A percentile compares a stretch with the other conserved stretches of the same genome.
phyloP scores from a whole-genome alignment of 805 yeast species.

The Hermanozyma aechmeae region DNA sequence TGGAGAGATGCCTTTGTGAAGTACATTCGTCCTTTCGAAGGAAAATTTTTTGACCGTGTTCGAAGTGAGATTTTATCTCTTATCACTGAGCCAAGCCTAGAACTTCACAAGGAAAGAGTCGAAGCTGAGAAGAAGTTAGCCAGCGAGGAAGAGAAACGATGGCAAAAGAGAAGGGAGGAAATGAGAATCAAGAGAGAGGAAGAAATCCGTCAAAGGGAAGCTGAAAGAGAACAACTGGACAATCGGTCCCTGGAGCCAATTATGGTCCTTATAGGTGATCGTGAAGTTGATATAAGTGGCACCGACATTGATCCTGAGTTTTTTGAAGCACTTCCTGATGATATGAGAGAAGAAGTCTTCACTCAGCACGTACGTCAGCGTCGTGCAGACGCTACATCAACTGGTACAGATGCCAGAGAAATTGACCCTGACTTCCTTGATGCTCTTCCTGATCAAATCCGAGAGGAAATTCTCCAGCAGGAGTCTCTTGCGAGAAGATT shows the following conservation, averaged over 20 bases:
- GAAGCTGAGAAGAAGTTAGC: slow-evolving; percentile 27
- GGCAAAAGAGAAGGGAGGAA: not conserved
- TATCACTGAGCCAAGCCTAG: slow-evolving; percentile 41
- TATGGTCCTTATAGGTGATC: slow-evolving; percentile 64
- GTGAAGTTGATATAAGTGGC: slow-evolving; percentile 77
- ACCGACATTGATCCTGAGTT: slow-evolving; percentile 91
- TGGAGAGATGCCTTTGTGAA: slow-evolving; percentile 51
- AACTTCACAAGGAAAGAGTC: slow-evolving; percentile 20
- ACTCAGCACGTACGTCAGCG: slow-evolving; percentile 76
- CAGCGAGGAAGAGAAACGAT: slow-evolving; percentile 6
- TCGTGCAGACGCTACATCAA: slow-evolving; percentile 44
- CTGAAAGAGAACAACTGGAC: slow-evolving; percentile 1
- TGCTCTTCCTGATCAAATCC: slow-evolving; percentile 63
- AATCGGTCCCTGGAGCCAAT: slow-evolving; percentile 36
- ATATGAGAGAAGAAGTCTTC: slow-evolving; percentile 86
- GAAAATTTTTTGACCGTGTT: slow-evolving; percentile 1
- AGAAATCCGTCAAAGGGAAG: slow-evolving; percentile 15
- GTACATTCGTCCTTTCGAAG: slow-evolving; percentile 2
- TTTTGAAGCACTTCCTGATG: slow-evolving; percentile 82
- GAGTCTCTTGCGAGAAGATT: slow-evolving; percentile 39
- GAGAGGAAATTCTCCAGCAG: slow-evolving; percentile 54
- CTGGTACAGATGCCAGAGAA: slow-evolving; percentile 44
- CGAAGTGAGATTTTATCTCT: slow-evolving; percentile 8
- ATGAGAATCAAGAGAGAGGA: slow-evolving; percentile 12
- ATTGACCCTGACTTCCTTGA: slow-evolving; percentile 73